phyloP scores from a whole-genome alignment of 2,329 filamentous ascomycete genomes.

The Grosmannia clavigera region DNA sequence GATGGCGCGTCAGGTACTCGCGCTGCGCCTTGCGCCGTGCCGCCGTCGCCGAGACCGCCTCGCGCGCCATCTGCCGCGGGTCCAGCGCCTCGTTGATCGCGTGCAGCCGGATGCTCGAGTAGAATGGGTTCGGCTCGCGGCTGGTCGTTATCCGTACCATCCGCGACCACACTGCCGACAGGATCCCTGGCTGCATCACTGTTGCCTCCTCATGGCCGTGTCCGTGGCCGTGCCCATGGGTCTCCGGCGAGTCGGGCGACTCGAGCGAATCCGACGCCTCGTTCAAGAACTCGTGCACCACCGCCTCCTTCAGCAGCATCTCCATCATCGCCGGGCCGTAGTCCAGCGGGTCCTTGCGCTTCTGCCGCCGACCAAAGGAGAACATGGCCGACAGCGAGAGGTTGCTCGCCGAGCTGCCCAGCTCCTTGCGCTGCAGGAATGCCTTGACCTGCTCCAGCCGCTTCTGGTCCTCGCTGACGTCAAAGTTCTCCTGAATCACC shows the following conservation, averaged over 20 bases:
- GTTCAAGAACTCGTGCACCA: constrained; percentile 89
- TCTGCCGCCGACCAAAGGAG: constrained; percentile 44
- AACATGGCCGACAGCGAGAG: constrained; percentile 64
- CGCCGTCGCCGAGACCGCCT: constrained; percentile 74
- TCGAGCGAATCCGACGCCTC: constrained; percentile 43
- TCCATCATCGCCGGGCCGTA: constrained; percentile 87
- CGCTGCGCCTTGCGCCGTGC: constrained; percentile 78
- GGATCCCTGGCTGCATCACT: constrained; percentile 40
- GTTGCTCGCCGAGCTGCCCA: constrained; percentile 60
- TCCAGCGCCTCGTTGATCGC: constrained; percentile 68
- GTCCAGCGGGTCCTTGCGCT: constrained; percentile 71
- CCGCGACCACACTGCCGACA: constrained; percentile 51
- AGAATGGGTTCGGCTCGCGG: constrained; percentile 87
- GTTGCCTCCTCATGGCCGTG: constrained; percentile 7
- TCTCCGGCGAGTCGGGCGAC: constrained; percentile 12
- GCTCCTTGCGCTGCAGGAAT: constrained; percentile 82
- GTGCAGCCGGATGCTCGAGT: constrained; percentile 60
- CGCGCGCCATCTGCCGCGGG: constrained; percentile 75
- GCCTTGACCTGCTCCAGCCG: constrained; percentile 91
- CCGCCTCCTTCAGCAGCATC: constrained; percentile 91
- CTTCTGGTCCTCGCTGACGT: constrained; percentile 97
- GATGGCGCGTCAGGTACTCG: constrained; percentile 77
- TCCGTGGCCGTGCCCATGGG: constrained; percentile 12
- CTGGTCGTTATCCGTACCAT: constrained; percentile 43
- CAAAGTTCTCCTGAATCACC: constrained; percentile 98